Percentiles rank a stretch among this genome's conserved stretches.
These are phyloP conservation scores for Atractiella rhizophila DNA, from an alignment of 768 basidiomycete species.

Conservation along the genomic window DNA sequence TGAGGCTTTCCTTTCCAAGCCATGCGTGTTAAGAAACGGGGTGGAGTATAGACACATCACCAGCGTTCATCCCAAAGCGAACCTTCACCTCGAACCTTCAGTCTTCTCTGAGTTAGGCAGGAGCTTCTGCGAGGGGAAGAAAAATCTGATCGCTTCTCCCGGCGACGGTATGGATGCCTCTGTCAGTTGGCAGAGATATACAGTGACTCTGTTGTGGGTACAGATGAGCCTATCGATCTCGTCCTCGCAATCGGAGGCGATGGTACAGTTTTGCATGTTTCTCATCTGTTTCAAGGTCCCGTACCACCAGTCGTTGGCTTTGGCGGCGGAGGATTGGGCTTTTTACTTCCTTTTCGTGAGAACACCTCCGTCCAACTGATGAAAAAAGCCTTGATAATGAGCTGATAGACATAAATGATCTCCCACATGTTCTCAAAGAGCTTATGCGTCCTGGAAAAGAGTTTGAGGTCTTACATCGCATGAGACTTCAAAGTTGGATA, in stretches of 20 bases:
- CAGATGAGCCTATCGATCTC: conserved; percentile 34
- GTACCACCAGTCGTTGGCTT: conserved; percentile 80
- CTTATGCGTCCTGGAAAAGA: too few relatives aligned
- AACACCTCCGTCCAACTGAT: conserved; percentile 7
- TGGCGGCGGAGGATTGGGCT: conserved; percentile 79
- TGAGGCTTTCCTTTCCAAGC: not conserved
- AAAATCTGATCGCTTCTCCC: too few relatives aligned
- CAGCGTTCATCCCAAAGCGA: conserved; percentile 2
- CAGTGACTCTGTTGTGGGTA: too few relatives aligned
- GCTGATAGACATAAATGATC: conserved; percentile 56
- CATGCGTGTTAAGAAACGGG: not conserved
- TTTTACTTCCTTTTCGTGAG: conserved; percentile 79
- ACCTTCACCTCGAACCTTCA: too few relatives aligned
- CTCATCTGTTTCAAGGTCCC: conserved; percentile 73
- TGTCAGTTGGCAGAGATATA: too few relatives aligned
- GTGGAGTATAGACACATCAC: not conserved
- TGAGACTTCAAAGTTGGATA: conserved; percentile 73
- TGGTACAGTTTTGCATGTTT: conserved; percentile 80
- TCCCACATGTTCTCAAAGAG: conserved; percentile 49
- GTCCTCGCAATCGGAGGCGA: conserved; percentile 83
- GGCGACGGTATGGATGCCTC: too few relatives aligned
- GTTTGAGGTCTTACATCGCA: conserved; percentile 58
- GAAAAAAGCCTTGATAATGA: too few relatives aligned
- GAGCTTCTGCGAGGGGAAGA: too few relatives aligned
- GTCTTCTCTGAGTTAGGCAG: too few relatives aligned